Percentiles rank a stretch among this genome's conserved stretches.
Conservation (phyloP, 306 rosid genomes). For the Cicer yamashitae region DNA sequence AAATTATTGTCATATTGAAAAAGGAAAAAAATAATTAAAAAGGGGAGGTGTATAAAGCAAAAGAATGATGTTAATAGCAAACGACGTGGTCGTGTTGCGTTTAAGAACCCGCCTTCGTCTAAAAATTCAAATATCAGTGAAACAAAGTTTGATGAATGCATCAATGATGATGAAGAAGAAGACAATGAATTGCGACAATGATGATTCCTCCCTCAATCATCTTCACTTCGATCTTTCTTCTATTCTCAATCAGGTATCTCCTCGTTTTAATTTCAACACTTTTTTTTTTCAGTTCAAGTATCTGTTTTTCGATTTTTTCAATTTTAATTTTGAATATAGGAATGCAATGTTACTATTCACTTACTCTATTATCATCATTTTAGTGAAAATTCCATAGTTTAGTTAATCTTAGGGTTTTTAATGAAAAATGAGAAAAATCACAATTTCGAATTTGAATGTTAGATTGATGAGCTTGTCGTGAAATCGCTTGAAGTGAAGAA, state of each 20-base stretch:
- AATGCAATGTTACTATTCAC: not conserved
- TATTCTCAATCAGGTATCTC: conserved; percentile 62
- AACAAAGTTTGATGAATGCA: conserved; percentile 15
- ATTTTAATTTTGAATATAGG: not conserved
- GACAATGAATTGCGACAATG: conserved; percentile 8
- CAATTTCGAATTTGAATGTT: conserved; percentile 37
- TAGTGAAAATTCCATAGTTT: not conserved
- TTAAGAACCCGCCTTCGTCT: conserved; percentile 39
- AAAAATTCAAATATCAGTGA: conserved; percentile 42
- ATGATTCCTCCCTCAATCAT: conserved; percentile 42
- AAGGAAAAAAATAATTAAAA: too few relatives aligned
- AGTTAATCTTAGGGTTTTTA: not conserved
- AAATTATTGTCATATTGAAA: too few relatives aligned
- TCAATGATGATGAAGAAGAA: conserved; percentile 30
- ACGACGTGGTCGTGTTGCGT: not conserved
- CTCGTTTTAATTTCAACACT: not conserved
- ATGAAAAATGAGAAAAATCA: conserved; percentile 4
- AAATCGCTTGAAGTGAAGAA: conserved; percentile 62
- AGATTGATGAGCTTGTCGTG: conserved; percentile 86
- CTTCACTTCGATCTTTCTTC: conserved; percentile 75
- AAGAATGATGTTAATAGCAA: not conserved
- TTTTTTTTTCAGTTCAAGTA: not conserved
- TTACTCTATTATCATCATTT: not conserved
- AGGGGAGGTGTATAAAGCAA: too few relatives aligned
- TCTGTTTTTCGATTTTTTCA: not conserved